Base-by-base conservation (phyloP, 2,329 filamentous ascomycete genomes). In the Coniella lustricola region DNA sequence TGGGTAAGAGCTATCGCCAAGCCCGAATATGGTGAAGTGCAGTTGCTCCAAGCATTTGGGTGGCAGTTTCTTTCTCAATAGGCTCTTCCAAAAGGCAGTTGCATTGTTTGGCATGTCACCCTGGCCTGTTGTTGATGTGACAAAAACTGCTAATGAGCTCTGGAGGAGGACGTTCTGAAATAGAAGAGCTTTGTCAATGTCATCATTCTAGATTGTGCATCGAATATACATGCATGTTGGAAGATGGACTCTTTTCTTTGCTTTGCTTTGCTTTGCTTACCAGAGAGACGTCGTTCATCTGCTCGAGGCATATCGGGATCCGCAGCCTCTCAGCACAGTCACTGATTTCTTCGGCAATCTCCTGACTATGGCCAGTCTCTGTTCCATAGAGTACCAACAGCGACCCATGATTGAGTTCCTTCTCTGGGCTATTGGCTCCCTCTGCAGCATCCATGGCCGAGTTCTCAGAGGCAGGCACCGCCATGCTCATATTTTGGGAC, bases 1-100 rank as follows among this genome's bases (percentile, higher is more conserved):
- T 48, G 85, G 77, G 73, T 98, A 98, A 1, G 90, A 95, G 60
- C 87, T 95, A 66, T 98, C 93, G 1, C 93, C 93, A 1, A 97
- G 75, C 1, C 93, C 93, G 71, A 97, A 95, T 0, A 84, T 86
- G 3, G 87, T 84, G 66, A 95, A 97, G 1, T 72, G 75, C 53
- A 95, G 70, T 31, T 76, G 74, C 33, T 71, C 62, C 34, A 98
- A 71, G 58, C 84, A 90, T 14, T 77, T 79, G 3, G 82, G 74
- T 12, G 84, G 79, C 22, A 98, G 75, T 57, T 81, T 87, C 64
- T 86, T 90, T 56, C 88, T 78, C 16, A 95, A 73, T 33, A 98
- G 73, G 51, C 81, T 85, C 62, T 80, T 89, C 93, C 93, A 98
- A 62, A 98, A 90, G 1, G 69, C 70, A 37, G 81, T 75, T 3